A percentile compares a stretch with the other conserved stretches of the same genome.
These are phyloP conservation scores for Cytospora leucostoma DNA, from an alignment of 2,329 filamentous ascomycete genomes.

Conservation along the genomic window DNA sequence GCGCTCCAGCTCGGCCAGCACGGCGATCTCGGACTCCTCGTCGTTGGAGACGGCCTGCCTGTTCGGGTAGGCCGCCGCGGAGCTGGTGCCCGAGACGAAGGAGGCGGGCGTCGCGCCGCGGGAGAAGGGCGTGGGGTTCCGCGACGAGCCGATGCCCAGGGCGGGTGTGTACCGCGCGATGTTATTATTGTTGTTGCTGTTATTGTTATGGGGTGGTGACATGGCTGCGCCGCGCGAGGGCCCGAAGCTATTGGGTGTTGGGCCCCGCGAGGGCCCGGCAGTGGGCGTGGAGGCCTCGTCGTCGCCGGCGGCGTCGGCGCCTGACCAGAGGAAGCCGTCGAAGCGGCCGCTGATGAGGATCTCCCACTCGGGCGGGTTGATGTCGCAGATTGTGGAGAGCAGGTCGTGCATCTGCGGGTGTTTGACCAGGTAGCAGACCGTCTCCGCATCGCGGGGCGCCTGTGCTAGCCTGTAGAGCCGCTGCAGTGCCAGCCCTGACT, in stretches of 20 bases:
- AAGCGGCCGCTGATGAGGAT: slow-evolving; percentile 92
- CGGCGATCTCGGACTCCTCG: slow-evolving; percentile 90
- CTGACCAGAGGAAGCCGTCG: slow-evolving; percentile 93
- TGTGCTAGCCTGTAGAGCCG: slow-evolving; percentile 76
- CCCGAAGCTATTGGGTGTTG: slow-evolving; percentile 53
- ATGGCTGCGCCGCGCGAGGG: slow-evolving; percentile 43
- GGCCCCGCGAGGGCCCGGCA: slow-evolving; percentile 50
- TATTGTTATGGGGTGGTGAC: slow-evolving; percentile 36
- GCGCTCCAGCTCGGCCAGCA: slow-evolving; percentile 85
- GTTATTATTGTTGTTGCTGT: slow-evolving; percentile 30
- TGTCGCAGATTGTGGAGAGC: slow-evolving; percentile 81
- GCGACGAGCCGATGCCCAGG: slow-evolving; percentile 44
- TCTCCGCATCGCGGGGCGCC: slow-evolving; percentile 80
- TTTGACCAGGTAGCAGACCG: slow-evolving; percentile 81
- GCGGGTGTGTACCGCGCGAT: slow-evolving; percentile 41
- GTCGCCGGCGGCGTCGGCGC: slow-evolving; percentile 67
- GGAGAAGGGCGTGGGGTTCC: slow-evolving; percentile 51
- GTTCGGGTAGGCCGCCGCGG: slow-evolving; percentile 42
- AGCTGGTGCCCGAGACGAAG: slow-evolving; percentile 49
- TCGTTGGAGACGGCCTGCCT: slow-evolving; percentile 77
- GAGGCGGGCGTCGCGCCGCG: slow-evolving; percentile 55
- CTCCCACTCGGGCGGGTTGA: slow-evolving; percentile 93
- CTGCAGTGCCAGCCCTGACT: slow-evolving; percentile 77
- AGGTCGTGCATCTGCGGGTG: slow-evolving; percentile 82
- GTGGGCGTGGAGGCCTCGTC: slow-evolving; percentile 36